These are phyloP conservation scores for Annulohypoxylon nitens DNA, from an alignment of 495 filamentous ascomycete species.

Conservation along the genomic window DNA sequence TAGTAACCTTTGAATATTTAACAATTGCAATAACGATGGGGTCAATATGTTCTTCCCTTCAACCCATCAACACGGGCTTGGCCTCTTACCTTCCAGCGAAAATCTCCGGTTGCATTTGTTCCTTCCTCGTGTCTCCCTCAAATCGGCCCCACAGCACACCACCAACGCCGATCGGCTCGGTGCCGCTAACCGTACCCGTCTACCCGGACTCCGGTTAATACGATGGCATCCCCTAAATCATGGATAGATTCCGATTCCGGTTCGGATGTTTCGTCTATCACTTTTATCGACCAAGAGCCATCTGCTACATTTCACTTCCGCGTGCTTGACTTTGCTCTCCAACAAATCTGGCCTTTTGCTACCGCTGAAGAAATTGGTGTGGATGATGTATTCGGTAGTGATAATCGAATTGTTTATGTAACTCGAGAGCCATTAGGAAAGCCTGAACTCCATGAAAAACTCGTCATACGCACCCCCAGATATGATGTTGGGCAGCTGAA, in stretches of 20 bases:
- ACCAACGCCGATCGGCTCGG: background rate
- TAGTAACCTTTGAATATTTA: background rate
- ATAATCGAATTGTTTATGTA: background rate
- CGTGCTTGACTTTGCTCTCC: background rate
- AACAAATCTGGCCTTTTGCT: background rate
- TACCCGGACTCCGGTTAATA: background rate
- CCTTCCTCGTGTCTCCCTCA: background rate
- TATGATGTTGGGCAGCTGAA: background rate
- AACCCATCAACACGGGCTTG: background rate
- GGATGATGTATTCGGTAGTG: background rate
- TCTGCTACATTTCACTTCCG: background rate
- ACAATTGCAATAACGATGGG: background rate
- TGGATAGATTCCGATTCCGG: background rate
- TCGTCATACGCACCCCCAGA: background rate
- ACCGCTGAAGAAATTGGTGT: background rate
- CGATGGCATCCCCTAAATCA: background rate
- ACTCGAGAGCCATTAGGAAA: background rate
- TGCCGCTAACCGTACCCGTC: background rate
- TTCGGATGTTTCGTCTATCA: background rate
- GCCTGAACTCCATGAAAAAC: background rate
- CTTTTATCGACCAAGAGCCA: background rate
- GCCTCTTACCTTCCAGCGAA: background rate
- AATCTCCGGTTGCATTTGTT: background rate
- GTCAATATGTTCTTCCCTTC: background rate
- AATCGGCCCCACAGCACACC: background rate